Conservation (phyloP, 768 basidiomycete species). For the Kwoniella sp. region DNA sequence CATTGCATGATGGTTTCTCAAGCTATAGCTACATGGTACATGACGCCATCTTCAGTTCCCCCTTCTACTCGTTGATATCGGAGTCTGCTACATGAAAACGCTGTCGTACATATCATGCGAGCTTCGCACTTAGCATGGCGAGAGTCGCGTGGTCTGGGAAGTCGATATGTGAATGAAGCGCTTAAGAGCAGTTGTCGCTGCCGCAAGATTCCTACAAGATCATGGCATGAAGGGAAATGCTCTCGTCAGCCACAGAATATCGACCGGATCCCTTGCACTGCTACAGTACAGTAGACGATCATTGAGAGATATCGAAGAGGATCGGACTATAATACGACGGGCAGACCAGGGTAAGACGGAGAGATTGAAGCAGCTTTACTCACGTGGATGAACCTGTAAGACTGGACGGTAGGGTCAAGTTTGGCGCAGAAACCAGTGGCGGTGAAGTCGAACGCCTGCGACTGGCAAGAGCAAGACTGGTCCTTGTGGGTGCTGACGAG, state of each 20-base stretch:
- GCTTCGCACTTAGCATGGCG: background rate
- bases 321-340: no score
- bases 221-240: no score
- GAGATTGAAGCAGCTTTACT: no score
- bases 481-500: constrained; percentile 7
- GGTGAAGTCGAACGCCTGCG: constrained; percentile 17
- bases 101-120: background rate
- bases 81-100: background rate
- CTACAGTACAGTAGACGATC: background rate
- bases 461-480: constrained; percentile 13
- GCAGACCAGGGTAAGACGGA: no score
- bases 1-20: background rate
- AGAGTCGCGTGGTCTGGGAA: background rate
- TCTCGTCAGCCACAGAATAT: background rate
- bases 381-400: constrained; percentile 20
- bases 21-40: background rate
- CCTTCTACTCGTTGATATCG: background rate
- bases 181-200: constrained; percentile 19
- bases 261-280: background rate
- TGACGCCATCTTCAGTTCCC: background rate
- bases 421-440: constrained; percentile 15
- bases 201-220: constrained; percentile 12
- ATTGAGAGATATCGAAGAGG: no score
- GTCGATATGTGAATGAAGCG: background rate
- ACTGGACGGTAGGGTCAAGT: constrained; percentile 12